Percentiles rank a stretch among this genome's conserved stretches.
phyloP scores from a whole-genome alignment of 352 stramenopile genomes.

The Saprolegnia diclina region DNA sequence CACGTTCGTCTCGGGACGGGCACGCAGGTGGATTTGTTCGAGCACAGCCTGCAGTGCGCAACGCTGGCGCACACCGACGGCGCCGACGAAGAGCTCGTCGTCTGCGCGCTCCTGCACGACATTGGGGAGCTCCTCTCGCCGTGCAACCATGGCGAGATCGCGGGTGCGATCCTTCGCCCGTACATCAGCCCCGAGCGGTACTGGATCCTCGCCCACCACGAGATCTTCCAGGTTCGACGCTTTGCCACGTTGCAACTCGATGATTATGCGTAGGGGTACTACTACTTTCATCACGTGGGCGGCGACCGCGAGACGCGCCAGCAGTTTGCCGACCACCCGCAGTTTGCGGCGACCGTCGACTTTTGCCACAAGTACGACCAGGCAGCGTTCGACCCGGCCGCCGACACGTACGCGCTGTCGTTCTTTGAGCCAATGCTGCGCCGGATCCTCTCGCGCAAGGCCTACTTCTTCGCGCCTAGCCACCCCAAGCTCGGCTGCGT shows the following conservation, averaged over 20 bases:
- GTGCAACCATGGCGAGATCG: slow-evolving; percentile 29
- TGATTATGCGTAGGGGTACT: slow-evolving; percentile 21
- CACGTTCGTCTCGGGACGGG: slow-evolving; percentile 28
- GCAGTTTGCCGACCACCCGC: slow-evolving; percentile 16
- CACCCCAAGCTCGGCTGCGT: slow-evolving; percentile 28
- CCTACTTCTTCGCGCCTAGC: slow-evolving; percentile 24
- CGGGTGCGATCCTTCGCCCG: slow-evolving; percentile 27
- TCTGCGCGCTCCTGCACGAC: slow-evolving; percentile 30
- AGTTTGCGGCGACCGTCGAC: slow-evolving; percentile 25
- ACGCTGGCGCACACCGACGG: slow-evolving; percentile 22
- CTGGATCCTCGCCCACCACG: slow-evolving; percentile 30
- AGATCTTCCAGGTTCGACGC: slow-evolving; percentile 27
- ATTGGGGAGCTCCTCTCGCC: slow-evolving; percentile 29
- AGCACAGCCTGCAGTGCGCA: slow-evolving; percentile 30
- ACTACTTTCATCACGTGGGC: slow-evolving; percentile 29
- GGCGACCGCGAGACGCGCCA: slow-evolving; percentile 22
- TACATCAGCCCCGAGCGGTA: slow-evolving; percentile 27
- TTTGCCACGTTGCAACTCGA: neutral
- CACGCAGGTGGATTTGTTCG: slow-evolving; percentile 25
- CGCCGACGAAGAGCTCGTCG: slow-evolving; percentile 28
- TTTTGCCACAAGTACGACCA: slow-evolving; percentile 31
- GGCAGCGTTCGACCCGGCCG: slow-evolving; percentile 23
- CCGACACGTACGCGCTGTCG: slow-evolving; percentile 3
- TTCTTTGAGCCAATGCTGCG: slow-evolving; percentile 27
- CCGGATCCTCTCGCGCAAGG: slow-evolving; percentile 21